Evolutionary conservation across 2,329 filamentous ascomycete genomes (phyloP).

Genomic region (Arthrobotrys musiformis): DNA sequence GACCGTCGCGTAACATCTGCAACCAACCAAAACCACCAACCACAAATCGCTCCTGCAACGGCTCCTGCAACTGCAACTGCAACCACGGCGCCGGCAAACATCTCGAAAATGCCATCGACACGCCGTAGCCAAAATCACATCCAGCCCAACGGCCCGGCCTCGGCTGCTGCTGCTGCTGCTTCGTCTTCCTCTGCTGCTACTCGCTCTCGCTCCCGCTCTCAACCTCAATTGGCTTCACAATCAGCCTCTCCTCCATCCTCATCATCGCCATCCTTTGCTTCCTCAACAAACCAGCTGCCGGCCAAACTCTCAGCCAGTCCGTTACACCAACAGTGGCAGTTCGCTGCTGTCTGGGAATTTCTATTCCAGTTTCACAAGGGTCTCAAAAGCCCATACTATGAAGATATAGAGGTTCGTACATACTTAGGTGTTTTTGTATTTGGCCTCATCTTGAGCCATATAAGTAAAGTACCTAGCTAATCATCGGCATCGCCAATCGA

Average conservation of each 20-base stretch:
- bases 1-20: conserved; percentile 46
- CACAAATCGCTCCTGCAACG: too few relatives aligned
- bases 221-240: too few relatives aligned
- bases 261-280: conserved; percentile 13
- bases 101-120: conserved; percentile 44
- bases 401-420: conserved; percentile 83
- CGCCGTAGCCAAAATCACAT: conserved; percentile 23
- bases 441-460: background rate
- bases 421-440: conserved; percentile 26
- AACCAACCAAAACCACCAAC: too few relatives aligned
- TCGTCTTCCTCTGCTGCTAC: too few relatives aligned
- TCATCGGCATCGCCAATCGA: background rate
- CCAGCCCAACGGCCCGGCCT: background rate
- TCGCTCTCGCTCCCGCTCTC: too few relatives aligned
- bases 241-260: conserved; percentile 2
- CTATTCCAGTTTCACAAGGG: conserved; percentile 86
- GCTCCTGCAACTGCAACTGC: background rate
- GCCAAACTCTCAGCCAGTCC: conserved; percentile 11
- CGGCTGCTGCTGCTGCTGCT: background rate
- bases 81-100: conserved; percentile 18
- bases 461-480: background rate
- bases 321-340: conserved; percentile 51
- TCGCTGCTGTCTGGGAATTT: conserved; percentile 77
- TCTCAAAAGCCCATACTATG: conserved; percentile 88
- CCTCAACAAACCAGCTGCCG: too few relatives aligned